Conservation (phyloP, 176 grass and related monocot species). For the Themeda triandra region DNA sequence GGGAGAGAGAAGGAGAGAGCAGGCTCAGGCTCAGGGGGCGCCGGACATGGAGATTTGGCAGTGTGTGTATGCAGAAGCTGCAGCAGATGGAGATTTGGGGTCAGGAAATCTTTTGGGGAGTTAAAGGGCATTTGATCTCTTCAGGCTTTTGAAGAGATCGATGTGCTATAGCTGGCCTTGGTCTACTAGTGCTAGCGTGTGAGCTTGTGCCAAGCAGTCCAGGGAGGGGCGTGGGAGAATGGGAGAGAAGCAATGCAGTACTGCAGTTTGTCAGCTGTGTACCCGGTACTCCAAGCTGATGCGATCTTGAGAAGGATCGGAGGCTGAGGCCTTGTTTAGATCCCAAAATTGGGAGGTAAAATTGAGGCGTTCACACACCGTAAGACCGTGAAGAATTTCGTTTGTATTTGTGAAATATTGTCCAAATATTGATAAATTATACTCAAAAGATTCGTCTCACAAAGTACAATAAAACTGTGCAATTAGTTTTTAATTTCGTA, state of each 20-base stretch:
- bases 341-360: no score
- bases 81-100: conserved; percentile 46
- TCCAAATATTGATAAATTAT: no score
- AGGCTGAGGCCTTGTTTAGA: no score
- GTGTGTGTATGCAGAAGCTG: conserved; percentile 26
- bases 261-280: not conserved
- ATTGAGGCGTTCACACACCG: no score
- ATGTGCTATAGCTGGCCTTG: conserved; percentile 20
- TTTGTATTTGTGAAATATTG: no score
- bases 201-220: not conserved
- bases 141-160: conserved; percentile 29
- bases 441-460: no score
- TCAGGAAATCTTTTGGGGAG: conserved; percentile 50
- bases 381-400: no score
- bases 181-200: not conserved
- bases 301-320: no score
- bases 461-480: no score
- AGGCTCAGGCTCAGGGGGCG: conserved; percentile 10
- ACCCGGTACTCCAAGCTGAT: not conserved
- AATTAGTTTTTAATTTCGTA: no score
- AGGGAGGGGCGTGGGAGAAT: not conserved
- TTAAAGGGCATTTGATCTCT: conserved; percentile 24
- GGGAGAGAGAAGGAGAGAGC: not conserved
- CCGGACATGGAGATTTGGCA: conserved; percentile 10
- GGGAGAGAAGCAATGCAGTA: not conserved